Evolutionary conservation across 345 rosid genomes (phyloP), one percentile per base, ranked within the genome.

Genomic region (Linum lewisii): DNA sequence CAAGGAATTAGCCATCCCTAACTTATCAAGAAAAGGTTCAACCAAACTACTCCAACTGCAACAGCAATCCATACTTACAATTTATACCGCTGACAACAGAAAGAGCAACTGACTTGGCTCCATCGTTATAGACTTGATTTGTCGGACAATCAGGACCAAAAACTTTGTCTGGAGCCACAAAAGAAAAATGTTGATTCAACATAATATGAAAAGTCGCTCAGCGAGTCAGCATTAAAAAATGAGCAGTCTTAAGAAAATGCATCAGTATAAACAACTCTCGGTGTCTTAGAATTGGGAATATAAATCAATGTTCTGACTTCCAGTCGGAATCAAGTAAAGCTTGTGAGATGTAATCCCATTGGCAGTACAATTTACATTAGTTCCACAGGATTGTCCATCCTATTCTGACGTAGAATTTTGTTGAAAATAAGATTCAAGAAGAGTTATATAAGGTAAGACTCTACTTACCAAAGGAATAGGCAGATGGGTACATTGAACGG

Each of bases 401-500:
- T n/a, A n/a, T n/a, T n/a, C n/a, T n/a, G n/a, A 29, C 34, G 7
- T 29, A 29, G 34, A 8, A 29, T 4, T 29, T 29, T 29, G 34
- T 29, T 29, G 7, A 55, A 26, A 32, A 37, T 53, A 63, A 45
- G 25, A 57, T 54, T 29, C 19, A 59, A 59, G 51, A 51, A 15
- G 52, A 44, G 49, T 52, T 24, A 61, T 63, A 53, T 58, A 55
- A 53, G 42, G 20, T 64, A 29, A 68, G 51, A 37, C 60, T 24
- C 53, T 16, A 20, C 82, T 83, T 81, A 89, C 99, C 97, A 73
- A 93, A 93, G 58, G 86, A 73, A 59, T 87, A 93, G 7, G 86
- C 82, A 77, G 88, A 64, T 57, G 99, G 95, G 73, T 89, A 86
- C 91, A 89, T 73, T 66, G 95, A 93, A 58, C 97, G 75, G 68